Percentiles rank a stretch among this genome's conserved stretches.
phyloP scores from a whole-genome alignment of 2,329 filamentous ascomycete genomes.

The Fusarium sp. region DNA sequence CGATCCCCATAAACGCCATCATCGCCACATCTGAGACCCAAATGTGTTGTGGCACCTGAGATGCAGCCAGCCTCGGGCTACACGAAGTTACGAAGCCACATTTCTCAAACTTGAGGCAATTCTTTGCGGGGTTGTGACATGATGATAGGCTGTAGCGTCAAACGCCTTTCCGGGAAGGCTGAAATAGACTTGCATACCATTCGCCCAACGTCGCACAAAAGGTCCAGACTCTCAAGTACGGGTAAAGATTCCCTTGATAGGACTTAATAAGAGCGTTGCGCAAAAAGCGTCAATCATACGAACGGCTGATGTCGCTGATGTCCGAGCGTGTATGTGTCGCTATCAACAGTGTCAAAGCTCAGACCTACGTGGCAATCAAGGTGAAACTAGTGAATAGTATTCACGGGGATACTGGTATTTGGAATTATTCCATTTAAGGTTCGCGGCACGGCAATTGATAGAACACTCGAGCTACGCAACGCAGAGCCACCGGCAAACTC shows the following conservation, averaged over 20 bases:
- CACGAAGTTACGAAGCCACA: slow-evolving; percentile 9
- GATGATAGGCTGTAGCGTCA: neutral
- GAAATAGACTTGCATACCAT: neutral
- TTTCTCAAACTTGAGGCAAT: neutral
- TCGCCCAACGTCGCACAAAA: neutral
- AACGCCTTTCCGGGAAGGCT: slow-evolving; percentile 1
- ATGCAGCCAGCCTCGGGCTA: slow-evolving; percentile 1
- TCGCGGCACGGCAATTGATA: neutral
- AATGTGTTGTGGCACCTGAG: neutral
- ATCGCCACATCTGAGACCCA: neutral
- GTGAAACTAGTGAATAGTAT: neutral
- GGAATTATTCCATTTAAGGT: neutral
- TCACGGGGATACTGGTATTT: neutral
- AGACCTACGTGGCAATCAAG: neutral
- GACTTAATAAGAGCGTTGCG: slow-evolving; percentile 5
- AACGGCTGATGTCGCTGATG: slow-evolving; percentile 50
- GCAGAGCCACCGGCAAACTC: neutral
- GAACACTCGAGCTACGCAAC: neutral
- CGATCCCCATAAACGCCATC: neutral
- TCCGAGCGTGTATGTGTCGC: neutral
- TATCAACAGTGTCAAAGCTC: neutral
- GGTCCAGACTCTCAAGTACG: neutral
- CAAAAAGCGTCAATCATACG: slow-evolving; percentile 41
- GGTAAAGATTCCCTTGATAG: neutral
- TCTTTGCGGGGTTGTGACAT: neutral